Evolutionary conservation across 2,329 filamentous ascomycete genomes (phyloP).

Genomic region (Basipetospora sp.): DNA sequence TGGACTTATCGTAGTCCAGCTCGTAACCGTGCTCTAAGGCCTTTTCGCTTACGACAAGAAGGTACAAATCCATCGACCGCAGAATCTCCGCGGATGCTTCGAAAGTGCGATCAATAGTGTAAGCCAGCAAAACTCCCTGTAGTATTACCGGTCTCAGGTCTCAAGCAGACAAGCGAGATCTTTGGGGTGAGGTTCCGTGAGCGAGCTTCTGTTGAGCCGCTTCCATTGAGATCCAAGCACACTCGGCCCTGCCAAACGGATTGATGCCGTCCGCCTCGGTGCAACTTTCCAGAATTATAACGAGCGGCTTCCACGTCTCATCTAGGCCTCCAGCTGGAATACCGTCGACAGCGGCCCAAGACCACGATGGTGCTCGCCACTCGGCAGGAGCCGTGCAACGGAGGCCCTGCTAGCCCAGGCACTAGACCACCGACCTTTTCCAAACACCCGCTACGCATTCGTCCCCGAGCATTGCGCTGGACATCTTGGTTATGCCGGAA

Average conservation of each 20-base stretch:
- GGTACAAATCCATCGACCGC: too few species aligned
- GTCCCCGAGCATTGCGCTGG: slow-evolving; percentile 4
- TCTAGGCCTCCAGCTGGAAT: neutral
- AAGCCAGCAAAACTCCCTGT: too few species aligned
- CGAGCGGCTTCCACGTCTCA: neutral
- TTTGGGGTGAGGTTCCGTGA: too few species aligned
- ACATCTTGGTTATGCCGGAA: slow-evolving; percentile 7
- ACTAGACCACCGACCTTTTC: slow-evolving; percentile 4
- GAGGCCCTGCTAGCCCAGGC: slow-evolving; percentile 4
- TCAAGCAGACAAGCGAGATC: too few species aligned
- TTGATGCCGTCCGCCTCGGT: slow-evolving; percentile 8
- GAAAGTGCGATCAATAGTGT: too few species aligned
- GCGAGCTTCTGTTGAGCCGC: too few species aligned
- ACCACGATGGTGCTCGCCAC: slow-evolving; percentile 11
- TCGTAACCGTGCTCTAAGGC: too few species aligned
- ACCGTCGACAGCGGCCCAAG: slow-evolving; percentile 8
- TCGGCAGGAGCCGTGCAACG: neutral
- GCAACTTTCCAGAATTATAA: slow-evolving; percentile 2
- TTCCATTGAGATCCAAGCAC: slow-evolving; percentile 7
- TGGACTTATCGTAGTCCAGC: too few species aligned
- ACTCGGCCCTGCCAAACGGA: slow-evolving; percentile 7
- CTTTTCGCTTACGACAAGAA: too few species aligned
- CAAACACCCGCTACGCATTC: slow-evolving; percentile 8
- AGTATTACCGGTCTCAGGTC: too few species aligned
- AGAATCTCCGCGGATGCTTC: too few species aligned